These are phyloP conservation scores for Lecanicillium sp. DNA, from an alignment of 2,329 filamentous ascomycete species.

Conservation along the genomic window DNA sequence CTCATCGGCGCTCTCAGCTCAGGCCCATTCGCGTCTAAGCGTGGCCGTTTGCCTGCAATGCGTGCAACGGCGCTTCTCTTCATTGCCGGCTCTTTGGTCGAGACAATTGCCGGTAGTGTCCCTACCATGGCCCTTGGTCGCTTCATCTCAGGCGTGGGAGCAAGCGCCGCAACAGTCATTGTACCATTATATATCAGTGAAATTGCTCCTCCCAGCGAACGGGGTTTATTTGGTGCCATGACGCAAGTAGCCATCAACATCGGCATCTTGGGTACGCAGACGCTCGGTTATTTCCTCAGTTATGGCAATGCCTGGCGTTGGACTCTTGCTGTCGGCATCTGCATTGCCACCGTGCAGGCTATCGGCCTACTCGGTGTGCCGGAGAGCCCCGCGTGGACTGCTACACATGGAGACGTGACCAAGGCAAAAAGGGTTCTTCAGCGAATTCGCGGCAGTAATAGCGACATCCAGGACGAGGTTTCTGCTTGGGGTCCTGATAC, in stretches of 20 bases:
- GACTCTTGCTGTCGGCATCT: constrained; percentile 66
- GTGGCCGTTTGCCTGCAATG: constrained; percentile 71
- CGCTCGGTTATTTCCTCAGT: constrained; percentile 81
- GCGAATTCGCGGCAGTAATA: constrained; percentile 62
- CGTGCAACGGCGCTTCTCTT: constrained; percentile 71
- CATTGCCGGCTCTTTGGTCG: constrained; percentile 63
- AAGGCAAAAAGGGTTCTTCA: constrained; percentile 62
- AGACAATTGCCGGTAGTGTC: constrained; percentile 63
- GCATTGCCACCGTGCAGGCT: constrained; percentile 59
- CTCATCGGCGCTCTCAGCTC: constrained; percentile 73
- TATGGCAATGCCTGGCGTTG: constrained; percentile 71
- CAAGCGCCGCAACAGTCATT: constrained; percentile 83
- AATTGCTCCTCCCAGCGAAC: constrained; percentile 64
- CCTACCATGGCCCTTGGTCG: constrained; percentile 63
- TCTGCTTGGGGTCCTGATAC: constrained; percentile 44
- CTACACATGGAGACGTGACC: constrained; percentile 52
- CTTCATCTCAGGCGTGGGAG: constrained; percentile 72
- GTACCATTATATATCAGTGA: constrained; percentile 94
- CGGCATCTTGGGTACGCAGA: constrained; percentile 77
- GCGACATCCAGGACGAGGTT: constrained; percentile 67
- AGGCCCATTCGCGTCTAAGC: constrained; percentile 68
- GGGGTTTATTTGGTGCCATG: constrained; percentile 73
- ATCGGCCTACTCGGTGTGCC: constrained; percentile 67
- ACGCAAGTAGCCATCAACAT: constrained; percentile 93
- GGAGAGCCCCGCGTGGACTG: constrained; percentile 85